Evolutionary conservation across 805 yeast genomes (phyloP).

Genomic region (Monosporozyma solicola): DNA sequence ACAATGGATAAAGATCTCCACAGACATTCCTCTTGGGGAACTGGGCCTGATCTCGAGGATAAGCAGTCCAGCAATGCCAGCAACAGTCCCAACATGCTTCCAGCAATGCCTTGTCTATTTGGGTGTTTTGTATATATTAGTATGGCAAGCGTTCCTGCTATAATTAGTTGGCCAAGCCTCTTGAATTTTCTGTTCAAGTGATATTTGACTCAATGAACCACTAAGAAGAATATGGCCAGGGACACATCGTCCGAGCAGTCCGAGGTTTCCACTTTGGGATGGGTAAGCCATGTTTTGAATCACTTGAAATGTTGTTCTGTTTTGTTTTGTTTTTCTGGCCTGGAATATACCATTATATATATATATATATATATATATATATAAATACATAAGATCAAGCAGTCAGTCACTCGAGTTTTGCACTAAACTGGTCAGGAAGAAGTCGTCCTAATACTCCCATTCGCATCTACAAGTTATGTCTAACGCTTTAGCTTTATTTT

Average conservation of each 20-base stretch:
- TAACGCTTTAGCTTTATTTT: slow-evolving; percentile 13
- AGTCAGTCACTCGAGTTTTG: neutral
- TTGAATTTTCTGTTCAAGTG: neutral
- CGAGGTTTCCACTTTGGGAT: neutral
- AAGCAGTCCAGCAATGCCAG: too few species aligned
- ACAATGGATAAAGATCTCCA: too few species aligned
- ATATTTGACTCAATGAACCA: neutral
- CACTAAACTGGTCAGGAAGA: neutral
- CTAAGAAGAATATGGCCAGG: neutral
- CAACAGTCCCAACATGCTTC: too few species aligned
- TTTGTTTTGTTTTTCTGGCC: neutral
- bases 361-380: too few species aligned
- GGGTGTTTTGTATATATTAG: neutral
- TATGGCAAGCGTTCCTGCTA: neutral
- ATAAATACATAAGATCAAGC: neutral
- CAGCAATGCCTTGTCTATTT: too few species aligned
- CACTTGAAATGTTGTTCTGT: neutral
- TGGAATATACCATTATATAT: too few species aligned
- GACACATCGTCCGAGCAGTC: neutral
- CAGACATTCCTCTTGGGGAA: too few species aligned
- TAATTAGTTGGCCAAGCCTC: neutral
- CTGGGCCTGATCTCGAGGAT: too few species aligned
- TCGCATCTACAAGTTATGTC: slow-evolving; percentile 9
- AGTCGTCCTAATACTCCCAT: neutral
- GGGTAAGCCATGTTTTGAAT: neutral